Percentiles rank a stretch among this genome's conserved stretches.
phyloP scores from a whole-genome alignment of 2,329 filamentous ascomycete genomes.

The Aspergillus versicolor region DNA sequence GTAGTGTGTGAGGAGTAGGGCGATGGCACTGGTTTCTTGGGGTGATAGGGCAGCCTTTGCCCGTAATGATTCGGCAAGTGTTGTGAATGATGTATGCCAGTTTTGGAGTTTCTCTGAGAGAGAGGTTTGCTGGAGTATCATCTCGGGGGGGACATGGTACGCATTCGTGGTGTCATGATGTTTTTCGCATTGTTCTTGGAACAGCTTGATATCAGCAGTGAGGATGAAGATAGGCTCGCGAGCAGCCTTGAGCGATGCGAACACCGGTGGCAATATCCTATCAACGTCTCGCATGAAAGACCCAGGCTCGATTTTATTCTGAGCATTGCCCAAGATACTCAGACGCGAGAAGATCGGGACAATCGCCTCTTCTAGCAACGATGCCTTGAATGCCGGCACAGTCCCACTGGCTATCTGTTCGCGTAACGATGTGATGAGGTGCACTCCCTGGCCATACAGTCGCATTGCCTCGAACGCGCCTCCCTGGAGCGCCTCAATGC shows the following conservation, averaged over 20 bases:
- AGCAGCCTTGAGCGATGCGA: conserved; percentile 18
- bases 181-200: conserved; percentile 22
- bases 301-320: conserved; percentile 1
- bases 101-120: conserved; percentile 18
- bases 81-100: conserved; percentile 26
- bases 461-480: conserved; percentile 23
- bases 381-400: conserved; percentile 16
- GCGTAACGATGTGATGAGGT: conserved; percentile 24
- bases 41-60: conserved; percentile 7
- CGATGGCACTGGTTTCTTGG: conserved; percentile 17
- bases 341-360: conserved; percentile 30
- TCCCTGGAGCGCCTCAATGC: conserved; percentile 31
- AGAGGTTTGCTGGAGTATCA: conserved; percentile 14
- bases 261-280: not conserved
- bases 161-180: conserved; percentile 14
- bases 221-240: conserved; percentile 27
- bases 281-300: not conserved
- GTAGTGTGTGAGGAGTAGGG: conserved; percentile 25
- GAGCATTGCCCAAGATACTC: conserved; percentile 17
- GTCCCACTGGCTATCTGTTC: conserved; percentile 11
- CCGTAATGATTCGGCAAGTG: conserved; percentile 13
- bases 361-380: conserved; percentile 27
- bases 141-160: conserved; percentile 14
- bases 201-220: conserved; percentile 22
- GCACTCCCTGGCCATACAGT: conserved; percentile 27